These are phyloP conservation scores for Truncatella angustata DNA, from an alignment of 2,329 filamentous ascomycete species.

Conservation along the genomic window DNA sequence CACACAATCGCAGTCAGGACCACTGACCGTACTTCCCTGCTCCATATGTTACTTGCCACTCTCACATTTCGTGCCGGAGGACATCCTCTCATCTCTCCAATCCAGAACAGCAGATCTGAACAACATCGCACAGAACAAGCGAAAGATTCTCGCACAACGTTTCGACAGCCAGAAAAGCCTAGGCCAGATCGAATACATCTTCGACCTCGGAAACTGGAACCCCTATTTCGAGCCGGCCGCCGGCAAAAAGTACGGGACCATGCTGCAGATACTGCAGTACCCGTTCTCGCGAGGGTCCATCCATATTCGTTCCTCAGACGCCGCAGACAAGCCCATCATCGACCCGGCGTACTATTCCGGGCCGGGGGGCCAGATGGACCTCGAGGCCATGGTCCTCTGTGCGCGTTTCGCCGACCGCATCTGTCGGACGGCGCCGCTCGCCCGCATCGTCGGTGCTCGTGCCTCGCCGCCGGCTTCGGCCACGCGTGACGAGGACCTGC, in stretches of 20 bases:
- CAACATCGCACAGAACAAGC: slow-evolving; percentile 20
- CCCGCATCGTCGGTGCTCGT: slow-evolving; percentile 31
- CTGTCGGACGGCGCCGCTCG: slow-evolving; percentile 33
- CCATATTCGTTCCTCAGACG: slow-evolving; percentile 33
- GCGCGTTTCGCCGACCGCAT: slow-evolving; percentile 37
- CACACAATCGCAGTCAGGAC: slow-evolving; percentile 25
- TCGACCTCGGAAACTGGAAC: slow-evolving; percentile 47
- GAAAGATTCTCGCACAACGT: slow-evolving; percentile 29
- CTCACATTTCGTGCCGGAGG: slow-evolving; percentile 27
- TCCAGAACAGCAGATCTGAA: slow-evolving; percentile 19
- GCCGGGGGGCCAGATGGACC: slow-evolving; percentile 37
- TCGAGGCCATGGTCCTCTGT: slow-evolving; percentile 40
- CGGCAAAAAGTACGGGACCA: slow-evolving; percentile 44
- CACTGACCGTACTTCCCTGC: slow-evolving; percentile 36
- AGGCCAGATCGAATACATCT: slow-evolving; percentile 48
- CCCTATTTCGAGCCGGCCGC: slow-evolving; percentile 30
- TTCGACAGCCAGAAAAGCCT: slow-evolving; percentile 26
- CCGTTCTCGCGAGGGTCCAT: slow-evolving; percentile 48
- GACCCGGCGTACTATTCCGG: slow-evolving; percentile 42
- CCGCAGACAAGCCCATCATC: slow-evolving; percentile 31
- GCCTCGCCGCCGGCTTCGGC: slow-evolving; percentile 11
- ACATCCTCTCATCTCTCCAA: slow-evolving; percentile 20
- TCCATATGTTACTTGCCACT: slow-evolving; percentile 42
- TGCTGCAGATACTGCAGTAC: slow-evolving; percentile 50
- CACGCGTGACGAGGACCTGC: slow-evolving; percentile 12